Evolutionary conservation across 768 basidiomycete species (phyloP).

Genomic region (Pleurotus tuber-regium): DNA sequence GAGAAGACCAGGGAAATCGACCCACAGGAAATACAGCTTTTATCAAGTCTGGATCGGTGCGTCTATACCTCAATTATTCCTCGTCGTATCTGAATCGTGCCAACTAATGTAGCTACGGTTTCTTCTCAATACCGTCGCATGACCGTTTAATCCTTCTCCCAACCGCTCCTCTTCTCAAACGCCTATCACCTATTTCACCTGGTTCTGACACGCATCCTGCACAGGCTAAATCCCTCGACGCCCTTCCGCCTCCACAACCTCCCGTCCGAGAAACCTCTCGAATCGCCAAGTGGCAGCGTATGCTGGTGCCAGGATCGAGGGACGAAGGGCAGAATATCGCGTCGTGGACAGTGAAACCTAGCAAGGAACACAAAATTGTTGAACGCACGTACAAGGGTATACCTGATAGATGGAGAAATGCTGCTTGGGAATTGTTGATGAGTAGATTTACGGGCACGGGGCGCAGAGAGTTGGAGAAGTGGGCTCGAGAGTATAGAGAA

Average conservation of each 20-base stretch:
- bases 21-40: slow-evolving; percentile 68
- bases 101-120: slow-evolving; percentile 72
- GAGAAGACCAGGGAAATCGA: slow-evolving; percentile 69
- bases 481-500: slow-evolving; percentile 54
- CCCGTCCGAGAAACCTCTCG: slow-evolving; percentile 67
- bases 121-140: slow-evolving; percentile 77
- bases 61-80: slow-evolving; percentile 24
- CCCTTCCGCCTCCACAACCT: slow-evolving; percentile 46
- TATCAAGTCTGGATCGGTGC: slow-evolving; percentile 85
- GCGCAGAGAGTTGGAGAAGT: slow-evolving; percentile 38
- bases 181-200: slow-evolving; percentile 42
- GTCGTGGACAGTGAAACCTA: slow-evolving; percentile 64
- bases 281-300: slow-evolving; percentile 93
- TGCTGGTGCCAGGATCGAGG: slow-evolving; percentile 69
- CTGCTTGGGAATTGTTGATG: slow-evolving; percentile 87
- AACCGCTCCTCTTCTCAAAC: slow-evolving; percentile 58
- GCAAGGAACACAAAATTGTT: slow-evolving; percentile 68
- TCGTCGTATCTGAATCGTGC: slow-evolving; percentile 15
- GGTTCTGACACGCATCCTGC: slow-evolving; percentile 45
- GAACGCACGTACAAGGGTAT: slow-evolving; percentile 90
- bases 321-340: slow-evolving; percentile 78
- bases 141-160: slow-evolving; percentile 80
- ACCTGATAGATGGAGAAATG: slow-evolving; percentile 92
- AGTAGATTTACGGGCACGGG: slow-evolving; percentile 47
- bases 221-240: slow-evolving; percentile 41